Evolutionary conservation across 768 basidiomycete genomes (phyloP).

Genomic region (Boletus insuetus): DNA sequence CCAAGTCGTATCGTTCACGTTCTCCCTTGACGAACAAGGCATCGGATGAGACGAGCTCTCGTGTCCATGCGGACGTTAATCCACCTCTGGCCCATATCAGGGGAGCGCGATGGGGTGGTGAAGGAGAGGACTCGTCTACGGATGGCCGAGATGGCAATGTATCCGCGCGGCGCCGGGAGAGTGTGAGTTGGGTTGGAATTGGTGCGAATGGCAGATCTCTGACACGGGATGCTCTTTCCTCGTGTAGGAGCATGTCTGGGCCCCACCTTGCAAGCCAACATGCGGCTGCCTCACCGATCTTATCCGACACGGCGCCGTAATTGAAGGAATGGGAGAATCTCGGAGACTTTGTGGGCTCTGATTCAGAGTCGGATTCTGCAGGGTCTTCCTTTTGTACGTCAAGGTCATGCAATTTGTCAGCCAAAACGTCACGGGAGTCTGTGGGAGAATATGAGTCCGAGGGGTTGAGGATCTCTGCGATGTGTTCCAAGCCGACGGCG

Average conservation of each 20-base stretch:
- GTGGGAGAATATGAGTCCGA: constrained; percentile 20
- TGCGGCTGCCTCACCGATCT: constrained; percentile 85
- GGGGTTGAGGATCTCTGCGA: constrained; percentile 52
- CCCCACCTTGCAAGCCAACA: constrained; percentile 92
- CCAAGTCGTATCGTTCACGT: constrained; percentile 76
- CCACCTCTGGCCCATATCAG: constrained; percentile 76
- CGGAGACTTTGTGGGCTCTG: constrained; percentile 20
- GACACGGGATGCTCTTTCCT: constrained; percentile 39
- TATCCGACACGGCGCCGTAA: constrained; percentile 88
- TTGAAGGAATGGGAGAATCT: constrained; percentile 46
- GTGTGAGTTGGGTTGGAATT: constrained; percentile 10
- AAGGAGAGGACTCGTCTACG: constrained; percentile 9
- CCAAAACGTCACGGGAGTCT: constrained; percentile 22
- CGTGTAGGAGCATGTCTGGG: constrained; percentile 66
- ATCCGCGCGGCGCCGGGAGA: constrained; percentile 28
- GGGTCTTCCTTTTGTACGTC: constrained; percentile 38
- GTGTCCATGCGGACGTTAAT: constrained; percentile 67
- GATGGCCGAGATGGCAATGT: constrained; percentile 28
- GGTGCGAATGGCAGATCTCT: constrained; percentile 19
- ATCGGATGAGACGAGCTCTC: constrained; percentile 73
- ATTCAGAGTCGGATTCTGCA: constrained; percentile 31
- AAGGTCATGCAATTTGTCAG: constrained; percentile 32
- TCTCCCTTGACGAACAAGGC: constrained; percentile 78
- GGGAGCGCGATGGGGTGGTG: constrained; percentile 35
- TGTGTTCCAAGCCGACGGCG: constrained; percentile 66